These are phyloP conservation scores for Boeremia lycopersici DNA, from an alignment of 2,329 filamentous ascomycete species.

Conservation along the genomic window DNA sequence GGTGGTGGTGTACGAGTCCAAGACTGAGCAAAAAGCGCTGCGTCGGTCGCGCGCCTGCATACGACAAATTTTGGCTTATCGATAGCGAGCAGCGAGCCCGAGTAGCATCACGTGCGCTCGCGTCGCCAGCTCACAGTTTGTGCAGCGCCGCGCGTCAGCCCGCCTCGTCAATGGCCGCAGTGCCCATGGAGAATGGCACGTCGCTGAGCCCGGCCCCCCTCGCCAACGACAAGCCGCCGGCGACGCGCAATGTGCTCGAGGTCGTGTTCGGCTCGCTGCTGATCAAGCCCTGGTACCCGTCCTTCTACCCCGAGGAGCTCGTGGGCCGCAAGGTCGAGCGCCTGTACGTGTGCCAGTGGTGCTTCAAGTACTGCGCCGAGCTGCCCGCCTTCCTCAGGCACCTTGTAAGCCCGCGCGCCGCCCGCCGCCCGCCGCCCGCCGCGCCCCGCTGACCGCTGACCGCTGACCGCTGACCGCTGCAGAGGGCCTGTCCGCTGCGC, in stretches of 20 bases:
- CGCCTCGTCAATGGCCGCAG: constrained; percentile 13
- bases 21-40: too few relatives aligned
- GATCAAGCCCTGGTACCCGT: constrained; percentile 92
- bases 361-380: constrained; percentile 86
- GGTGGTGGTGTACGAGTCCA: too few relatives aligned
- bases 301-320: constrained; percentile 78
- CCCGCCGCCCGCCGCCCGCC: not conserved
- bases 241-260: constrained; percentile 76
- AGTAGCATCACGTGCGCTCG: too few relatives aligned
- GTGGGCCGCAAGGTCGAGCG: constrained; percentile 54
- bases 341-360: constrained; percentile 87
- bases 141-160: constrained; percentile 7
- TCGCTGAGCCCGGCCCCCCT: constrained; percentile 8
- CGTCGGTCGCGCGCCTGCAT: too few relatives aligned
- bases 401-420: constrained; percentile 29
- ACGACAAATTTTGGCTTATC: too few relatives aligned
- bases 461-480: constrained; percentile 4
- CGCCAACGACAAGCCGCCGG: constrained; percentile 20
- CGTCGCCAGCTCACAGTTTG: too few relatives aligned
- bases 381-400: constrained; percentile 56
- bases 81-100: too few relatives aligned
- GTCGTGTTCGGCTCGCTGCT: constrained; percentile 83
- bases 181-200: constrained; percentile 16
- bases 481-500: constrained; percentile 54
- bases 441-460: too few relatives aligned